Base-by-base conservation (phyloP, 2,329 filamentous ascomycete species). In the Pseudogymnoascus sp. region DNA sequence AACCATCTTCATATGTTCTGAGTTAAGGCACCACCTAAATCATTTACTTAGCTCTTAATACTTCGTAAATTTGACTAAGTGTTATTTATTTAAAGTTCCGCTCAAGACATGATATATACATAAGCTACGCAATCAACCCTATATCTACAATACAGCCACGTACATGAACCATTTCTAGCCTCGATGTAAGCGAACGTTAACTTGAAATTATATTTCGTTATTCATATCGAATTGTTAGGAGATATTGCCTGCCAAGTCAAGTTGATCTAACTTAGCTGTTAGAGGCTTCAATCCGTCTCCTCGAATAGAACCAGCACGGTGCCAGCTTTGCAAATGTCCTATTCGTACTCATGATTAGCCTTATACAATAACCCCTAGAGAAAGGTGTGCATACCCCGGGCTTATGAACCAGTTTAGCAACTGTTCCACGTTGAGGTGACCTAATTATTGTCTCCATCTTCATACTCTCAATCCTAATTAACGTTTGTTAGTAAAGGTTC, bases 371-470 rank as follows among this genome's bases (percentile, higher is more conserved):
- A 17, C 59, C 26, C 64, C 65, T 40, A 68, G 35, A 19, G 35
- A 23, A 53, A 62, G 37, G 31, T 46, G 50, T 31, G 59, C 86
- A 80, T 80, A 90, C 88, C 64, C 90, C 90, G 77, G 88, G 83
- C 71, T 87, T 85, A 72, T 92, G 89, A 40, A 88, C 88, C 63
- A 93, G 76, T 72, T 85, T 88, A 73, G 89, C 87, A 65, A 93
- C 83, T 0, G 86, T 78, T 6, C 89, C 89, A 64, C 85, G 82
- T 67, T 90, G 88, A 7, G 89, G 89, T 61, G 88, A 90, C 65
- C 89, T 82, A 69, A 93, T 92, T 1, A 92, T 87, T 1, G 89
- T 93, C 74, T 93, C 89, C 89, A 93, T 93, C 80, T 93, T 93
- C 89, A 93, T 93, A 64, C 89, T 92, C 76, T 93, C 89, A 70